Percentiles rank a stretch among this genome's conserved stretches.
Conservation (phyloP, 306 rosid species). For the peach (Prunus persica) region DNA sequence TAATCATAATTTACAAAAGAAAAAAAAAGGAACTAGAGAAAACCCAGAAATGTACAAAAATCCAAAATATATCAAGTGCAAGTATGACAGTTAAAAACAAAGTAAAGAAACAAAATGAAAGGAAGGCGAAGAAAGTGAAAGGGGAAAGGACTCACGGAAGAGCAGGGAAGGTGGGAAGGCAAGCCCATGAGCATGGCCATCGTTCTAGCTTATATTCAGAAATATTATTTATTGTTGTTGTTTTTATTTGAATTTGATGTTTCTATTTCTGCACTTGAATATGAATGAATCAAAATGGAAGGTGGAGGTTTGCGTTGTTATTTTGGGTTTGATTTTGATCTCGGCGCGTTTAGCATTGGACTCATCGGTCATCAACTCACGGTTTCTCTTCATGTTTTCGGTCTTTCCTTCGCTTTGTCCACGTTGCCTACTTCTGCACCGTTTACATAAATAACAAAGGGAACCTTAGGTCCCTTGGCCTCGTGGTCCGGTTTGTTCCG, state of each 20-base stretch:
- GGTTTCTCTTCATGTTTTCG: background rate
- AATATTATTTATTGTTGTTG: background rate
- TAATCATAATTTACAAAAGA: background rate
- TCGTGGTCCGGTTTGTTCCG: too few species aligned
- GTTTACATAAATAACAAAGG: background rate
- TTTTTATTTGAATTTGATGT: background rate
- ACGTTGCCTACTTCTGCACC: conserved; percentile 4
- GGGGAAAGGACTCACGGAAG: conserved; percentile 26
- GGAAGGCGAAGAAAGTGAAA: background rate
- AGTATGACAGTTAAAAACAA: background rate
- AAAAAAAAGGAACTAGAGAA: background rate
- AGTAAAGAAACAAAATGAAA: background rate
- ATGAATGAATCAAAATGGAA: background rate
- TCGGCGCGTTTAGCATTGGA: background rate
- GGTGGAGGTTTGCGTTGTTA: background rate
- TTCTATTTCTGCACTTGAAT: background rate
- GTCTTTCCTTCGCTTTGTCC: background rate
- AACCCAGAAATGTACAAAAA: conserved; percentile 1
- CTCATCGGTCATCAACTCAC: background rate
- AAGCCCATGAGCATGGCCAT: conserved; percentile 36
- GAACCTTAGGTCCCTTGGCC: too few species aligned
- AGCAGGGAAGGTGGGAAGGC: conserved; percentile 20
- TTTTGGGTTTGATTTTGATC: background rate
- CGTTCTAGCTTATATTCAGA: background rate
- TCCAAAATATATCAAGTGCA: background rate